These are phyloP conservation scores for Claviceps sp. DNA, from an alignment of 2,329 filamentous ascomycete species.

Conservation along the genomic window DNA sequence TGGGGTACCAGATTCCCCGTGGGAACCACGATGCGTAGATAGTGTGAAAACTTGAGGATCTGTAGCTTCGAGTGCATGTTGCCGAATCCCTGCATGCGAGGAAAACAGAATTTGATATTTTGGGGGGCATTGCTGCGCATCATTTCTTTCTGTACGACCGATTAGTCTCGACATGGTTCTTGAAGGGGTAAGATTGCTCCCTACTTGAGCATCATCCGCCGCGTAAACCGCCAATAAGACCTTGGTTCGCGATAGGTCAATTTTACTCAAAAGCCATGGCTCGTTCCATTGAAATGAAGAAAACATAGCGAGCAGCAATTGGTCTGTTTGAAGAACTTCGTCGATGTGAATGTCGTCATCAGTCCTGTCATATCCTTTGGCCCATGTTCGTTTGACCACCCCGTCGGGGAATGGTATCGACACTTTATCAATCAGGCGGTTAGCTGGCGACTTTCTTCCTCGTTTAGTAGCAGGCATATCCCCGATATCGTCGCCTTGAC, in stretches of 20 bases:
- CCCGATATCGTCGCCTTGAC: conserved; percentile 15
- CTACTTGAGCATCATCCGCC: conserved; percentile 36
- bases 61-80: conserved; percentile 94
- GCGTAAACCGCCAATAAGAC: conserved; percentile 48
- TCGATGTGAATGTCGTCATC: conserved; percentile 74
- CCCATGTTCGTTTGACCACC: conserved; percentile 71
- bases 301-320: conserved; percentile 63
- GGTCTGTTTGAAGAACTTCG: conserved; percentile 63
- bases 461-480: conserved; percentile 17
- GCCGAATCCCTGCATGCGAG: conserved; percentile 58
- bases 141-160: conserved; percentile 24
- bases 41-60: conserved; percentile 62
- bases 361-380: conserved; percentile 43
- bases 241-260: conserved; percentile 47
- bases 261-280: conserved; percentile 62
- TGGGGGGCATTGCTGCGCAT: conserved; percentile 36
- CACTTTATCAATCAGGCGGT: conserved; percentile 2
- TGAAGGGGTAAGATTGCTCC: conserved; percentile 5
- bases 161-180: neutral
- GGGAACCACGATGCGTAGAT: conserved; percentile 71
- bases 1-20: conserved; percentile 75
- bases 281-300: conserved; percentile 83
- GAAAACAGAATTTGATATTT: conserved; percentile 64
- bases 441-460: conserved; percentile 7
- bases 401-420: conserved; percentile 40